Base-by-base conservation (phyloP, 306 rosid species). In the Gastrolobium bilobum region DNA sequence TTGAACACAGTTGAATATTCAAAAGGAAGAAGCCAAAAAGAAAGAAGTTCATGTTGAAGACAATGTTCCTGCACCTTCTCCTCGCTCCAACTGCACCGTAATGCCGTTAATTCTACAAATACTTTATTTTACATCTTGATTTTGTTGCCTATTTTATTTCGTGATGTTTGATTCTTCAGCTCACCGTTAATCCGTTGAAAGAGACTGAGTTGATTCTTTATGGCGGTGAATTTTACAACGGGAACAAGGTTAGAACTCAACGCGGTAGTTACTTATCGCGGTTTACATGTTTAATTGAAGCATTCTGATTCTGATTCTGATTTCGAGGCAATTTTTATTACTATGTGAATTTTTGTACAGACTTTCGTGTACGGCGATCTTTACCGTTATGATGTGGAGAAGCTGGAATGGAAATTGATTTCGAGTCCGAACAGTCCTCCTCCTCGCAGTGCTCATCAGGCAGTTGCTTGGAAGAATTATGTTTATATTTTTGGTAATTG, bases 381-480 rank as follows among this genome's bases (percentile, higher is more conserved):
- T 61, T 95, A 87, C 78, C 91, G 96, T 58, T 95, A 79, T 43
- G 99, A 93, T 68, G 91, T 86, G 51, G 99, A 95, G 81, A 93
- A 95, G 88, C 88, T 80, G 86, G 99, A 90, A 76, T 95, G 99
- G 99, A 95, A 91, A 82, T 50, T 89, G 57, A 77, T 95, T 86
- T 90, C 96, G 3, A 93, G 99, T 81, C 99, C 99, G 7, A 95
- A 93, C 61, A 95, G 97, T 82, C 99, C 99, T 47, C 99, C 99
- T 33, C 99, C 99, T 40, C 93, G 96, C 62, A 95, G 99, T 82
- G 95, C 99, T 76, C 98, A 95, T 81, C 99, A 95, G 76, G 96
- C 98, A 5, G 94, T 95, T 87, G 91, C 89, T 61, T 95, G 99
- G 99, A 95, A 95, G 90, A 91, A 93, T 80, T 93, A 88, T 85